Base-by-base conservation (phyloP, 2,329 filamentous ascomycete species). In the Tolypocladium album region DNA sequence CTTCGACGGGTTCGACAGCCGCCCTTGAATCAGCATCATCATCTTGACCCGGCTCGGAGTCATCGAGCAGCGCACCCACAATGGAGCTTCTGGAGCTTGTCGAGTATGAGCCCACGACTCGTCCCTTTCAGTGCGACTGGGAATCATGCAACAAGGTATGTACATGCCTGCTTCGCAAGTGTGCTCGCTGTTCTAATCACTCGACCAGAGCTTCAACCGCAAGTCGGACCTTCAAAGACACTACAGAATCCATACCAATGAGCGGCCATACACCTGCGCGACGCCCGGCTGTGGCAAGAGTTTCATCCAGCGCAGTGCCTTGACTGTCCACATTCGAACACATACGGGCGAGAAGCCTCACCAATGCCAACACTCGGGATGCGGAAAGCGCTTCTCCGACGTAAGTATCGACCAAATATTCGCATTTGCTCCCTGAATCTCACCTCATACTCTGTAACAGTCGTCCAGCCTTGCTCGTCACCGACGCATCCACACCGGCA, bases 321-420 rank as follows among this genome's bases (percentile, higher is more conserved):
- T 89, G 65, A 88, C 85, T 3, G 86, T 89, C 47, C 87, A 89
- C 69, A 86, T 86, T 60, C 82, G 87, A 64, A 88, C 85, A 15
- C 87, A 88, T 64, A 88, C 85, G 0, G 85, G 86, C 60, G 87
- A 89, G 75, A 89, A 89, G 72, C 87, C 87, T 61, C 85, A 89
- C 65, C 80, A 84, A 66, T 89, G 87, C 67, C 80, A 85, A 67
- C 82, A 87, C 64, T 73, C 81, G 34, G 85, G 83, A 24, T 89
- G 86, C 67, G 83, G 82, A 53, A 89, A 88, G 74, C 78, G 84
- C 47, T 89, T 89, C 68, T 88, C 86, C 59, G 86, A 89, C 73
- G 86, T 88, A 73, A 65, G 84, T 78, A 7, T 38, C 47, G 20
- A 47, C 3, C 39, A 38, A 3, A 5, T 2, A 4, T 31, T 15